Percentiles rank a stretch among this genome's conserved stretches.
Conservation (phyloP, 192 early-diverging fungal genomes). For the Borealophlyctis nickersoniae region DNA sequence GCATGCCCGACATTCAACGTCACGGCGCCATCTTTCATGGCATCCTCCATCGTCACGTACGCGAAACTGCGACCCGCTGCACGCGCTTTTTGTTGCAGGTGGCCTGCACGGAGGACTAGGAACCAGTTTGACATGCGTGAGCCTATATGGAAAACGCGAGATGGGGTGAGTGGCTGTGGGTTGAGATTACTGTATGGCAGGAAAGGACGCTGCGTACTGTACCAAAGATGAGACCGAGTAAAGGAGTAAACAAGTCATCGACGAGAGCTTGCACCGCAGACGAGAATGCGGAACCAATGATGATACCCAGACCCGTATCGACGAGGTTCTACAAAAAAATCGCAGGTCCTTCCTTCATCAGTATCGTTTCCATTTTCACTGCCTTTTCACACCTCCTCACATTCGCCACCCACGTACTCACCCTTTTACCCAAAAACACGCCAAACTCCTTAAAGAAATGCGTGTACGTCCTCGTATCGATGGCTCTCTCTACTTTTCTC, state of each 20-base stretch:
- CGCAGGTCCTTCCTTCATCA: no score
- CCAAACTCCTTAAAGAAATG: conserved; percentile 1
- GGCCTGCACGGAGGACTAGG: conserved; percentile 8
- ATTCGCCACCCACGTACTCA: background rate
- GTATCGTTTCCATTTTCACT: background rate
- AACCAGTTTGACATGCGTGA: conserved; percentile 20
- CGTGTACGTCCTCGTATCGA: conserved; percentile 5
- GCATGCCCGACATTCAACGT: conserved; percentile 13
- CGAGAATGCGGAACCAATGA: conserved; percentile 27
- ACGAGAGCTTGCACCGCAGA: conserved; percentile 18
- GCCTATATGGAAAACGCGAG: conserved; percentile 1
- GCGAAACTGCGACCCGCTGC: background rate
- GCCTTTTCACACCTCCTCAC: background rate
- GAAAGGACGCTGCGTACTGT: no score
- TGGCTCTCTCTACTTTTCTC: background rate
- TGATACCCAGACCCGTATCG: conserved; percentile 25
- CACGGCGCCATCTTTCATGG: conserved; percentile 15
- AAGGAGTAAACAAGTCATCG: conserved; percentile 20
- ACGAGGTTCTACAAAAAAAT: conserved; percentile 20
- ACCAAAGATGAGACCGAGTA: conserved; percentile 12
- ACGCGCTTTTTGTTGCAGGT: background rate
- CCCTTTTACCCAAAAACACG: conserved; percentile 14
- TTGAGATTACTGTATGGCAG: no score
- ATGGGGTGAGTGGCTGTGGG: background rate
- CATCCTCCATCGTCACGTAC: conserved; percentile 21